Evolutionary conservation across 768 basidiomycete genomes (phyloP).

Genomic region (Pleurotus eryngii): DNA sequence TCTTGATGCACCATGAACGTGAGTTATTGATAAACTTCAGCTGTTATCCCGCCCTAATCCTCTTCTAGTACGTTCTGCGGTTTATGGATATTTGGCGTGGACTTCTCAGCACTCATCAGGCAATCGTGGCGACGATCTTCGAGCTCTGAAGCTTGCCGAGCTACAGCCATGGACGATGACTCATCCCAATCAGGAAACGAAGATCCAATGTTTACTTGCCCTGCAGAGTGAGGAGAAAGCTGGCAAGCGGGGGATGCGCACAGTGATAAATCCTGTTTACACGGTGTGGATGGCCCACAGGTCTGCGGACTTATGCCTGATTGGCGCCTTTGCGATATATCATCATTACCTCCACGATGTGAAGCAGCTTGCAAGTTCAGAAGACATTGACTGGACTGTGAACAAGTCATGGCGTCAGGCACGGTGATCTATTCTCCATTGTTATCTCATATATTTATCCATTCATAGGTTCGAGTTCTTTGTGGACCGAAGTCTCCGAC

Average conservation of each 20-base stretch:
- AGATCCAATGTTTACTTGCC: conserved; percentile 17
- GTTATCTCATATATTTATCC: too few species aligned
- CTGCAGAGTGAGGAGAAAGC: conserved; percentile 27
- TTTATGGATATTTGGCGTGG: conserved; percentile 27
- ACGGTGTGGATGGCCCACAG: conserved; percentile 24
- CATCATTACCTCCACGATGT: conserved; percentile 24
- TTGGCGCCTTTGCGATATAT: conserved; percentile 26
- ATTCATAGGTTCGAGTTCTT: neutral
- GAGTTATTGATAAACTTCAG: conserved; percentile 5
- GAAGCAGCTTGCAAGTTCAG: conserved; percentile 10
- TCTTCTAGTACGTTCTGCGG: conserved; percentile 7
- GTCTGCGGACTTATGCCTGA: conserved; percentile 20
- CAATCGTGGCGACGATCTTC: conserved; percentile 29
- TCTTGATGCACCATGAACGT: conserved; percentile 16
- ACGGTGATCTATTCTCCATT: too few species aligned
- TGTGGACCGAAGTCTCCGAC: neutral
- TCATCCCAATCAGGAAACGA: conserved; percentile 20
- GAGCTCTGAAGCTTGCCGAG: conserved; percentile 20
- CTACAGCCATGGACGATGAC: conserved; percentile 23
- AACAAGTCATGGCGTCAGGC: conserved; percentile 27
- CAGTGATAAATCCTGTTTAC: conserved; percentile 27
- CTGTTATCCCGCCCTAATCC: neutral
- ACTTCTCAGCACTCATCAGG: conserved; percentile 23
- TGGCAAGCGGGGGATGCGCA: conserved; percentile 18
- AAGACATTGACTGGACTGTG: conserved; percentile 22